phyloP scores from a whole-genome alignment of 805 yeast species.

The Yarrowia sp. region DNA sequence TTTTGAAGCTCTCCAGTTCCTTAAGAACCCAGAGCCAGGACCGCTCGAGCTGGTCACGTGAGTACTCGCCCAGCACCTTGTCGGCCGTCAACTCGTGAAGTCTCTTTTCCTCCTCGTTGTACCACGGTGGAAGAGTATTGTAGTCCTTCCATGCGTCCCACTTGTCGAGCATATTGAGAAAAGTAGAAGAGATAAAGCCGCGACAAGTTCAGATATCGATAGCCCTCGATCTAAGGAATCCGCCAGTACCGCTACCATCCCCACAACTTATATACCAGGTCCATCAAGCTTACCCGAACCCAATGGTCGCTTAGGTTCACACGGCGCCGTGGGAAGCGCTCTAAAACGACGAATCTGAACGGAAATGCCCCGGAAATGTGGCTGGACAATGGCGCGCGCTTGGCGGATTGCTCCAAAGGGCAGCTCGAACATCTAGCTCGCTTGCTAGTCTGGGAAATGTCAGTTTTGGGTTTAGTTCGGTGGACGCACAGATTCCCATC shows the following conservation, averaged over 20 bases:
- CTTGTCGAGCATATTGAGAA: slow-evolving; percentile 1
- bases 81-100: not conserved
- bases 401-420: not conserved
- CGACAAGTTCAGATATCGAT: no score
- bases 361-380: not conserved
- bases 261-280: not conserved
- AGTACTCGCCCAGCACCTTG: slow-evolving; percentile 6
- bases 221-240: not conserved
- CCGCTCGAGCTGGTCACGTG: slow-evolving; percentile 9
- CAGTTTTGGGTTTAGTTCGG: not conserved
- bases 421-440: not conserved
- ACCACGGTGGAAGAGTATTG: not conserved
- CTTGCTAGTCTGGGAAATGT: not conserved
- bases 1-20: not conserved
- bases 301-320: not conserved
- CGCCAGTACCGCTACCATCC: not conserved
- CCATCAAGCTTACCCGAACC: not conserved
- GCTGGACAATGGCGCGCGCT: not conserved
- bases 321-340: slow-evolving; percentile 5
- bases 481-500: not conserved
- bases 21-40: slow-evolving; percentile 7
- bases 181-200: not conserved
- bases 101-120: not conserved
- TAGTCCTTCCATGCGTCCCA: slow-evolving; percentile 20
- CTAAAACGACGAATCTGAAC: no score